These are phyloP conservation scores for Tephrocybe sp. DNA, from an alignment of 768 basidiomycete genomes.

Conservation along the genomic window DNA sequence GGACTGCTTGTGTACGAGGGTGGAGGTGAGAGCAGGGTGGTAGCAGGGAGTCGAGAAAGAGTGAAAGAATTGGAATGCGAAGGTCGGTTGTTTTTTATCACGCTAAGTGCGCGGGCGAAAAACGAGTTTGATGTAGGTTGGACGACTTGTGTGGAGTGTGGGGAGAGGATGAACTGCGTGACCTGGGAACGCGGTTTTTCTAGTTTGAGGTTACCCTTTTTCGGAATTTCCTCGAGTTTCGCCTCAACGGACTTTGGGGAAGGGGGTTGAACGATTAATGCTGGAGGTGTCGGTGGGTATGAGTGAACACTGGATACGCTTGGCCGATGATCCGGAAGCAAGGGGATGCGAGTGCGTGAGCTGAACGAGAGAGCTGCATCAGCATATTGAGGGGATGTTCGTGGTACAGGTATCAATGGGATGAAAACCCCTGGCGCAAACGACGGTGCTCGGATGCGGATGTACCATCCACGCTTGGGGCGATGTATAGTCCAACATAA, in stretches of 20 bases:
- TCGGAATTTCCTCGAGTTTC: constrained; percentile 24
- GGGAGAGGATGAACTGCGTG: constrained; percentile 54
- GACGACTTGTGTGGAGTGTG: constrained; percentile 40
- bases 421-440: constrained; percentile 68
- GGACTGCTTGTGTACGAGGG: constrained; percentile 35
- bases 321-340: constrained; percentile 17
- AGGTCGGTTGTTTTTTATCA: constrained; percentile 49
- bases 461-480: constrained; percentile 84
- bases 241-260: constrained; percentile 32
- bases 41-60: constrained; percentile 37
- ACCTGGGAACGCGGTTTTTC: constrained; percentile 37
- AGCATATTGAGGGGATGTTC: constrained; percentile 43
- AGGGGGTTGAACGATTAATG: constrained; percentile 30
- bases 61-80: constrained; percentile 66
- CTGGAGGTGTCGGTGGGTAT: constrained; percentile 56
- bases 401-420: constrained; percentile 50
- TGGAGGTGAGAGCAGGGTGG: constrained; percentile 29
- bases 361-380: constrained; percentile 54
- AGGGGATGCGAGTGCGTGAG: constrained; percentile 45
- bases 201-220: constrained; percentile 21
- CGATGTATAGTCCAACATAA: constrained; percentile 78
- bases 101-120: constrained; percentile 50
- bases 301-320: constrained; percentile 49
- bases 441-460: constrained; percentile 68
- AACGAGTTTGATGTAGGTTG: constrained; percentile 39